Evolutionary conservation across 1,284 basidiomycete species (phyloP).

Genomic region (Trichosporon inkin): DNA sequence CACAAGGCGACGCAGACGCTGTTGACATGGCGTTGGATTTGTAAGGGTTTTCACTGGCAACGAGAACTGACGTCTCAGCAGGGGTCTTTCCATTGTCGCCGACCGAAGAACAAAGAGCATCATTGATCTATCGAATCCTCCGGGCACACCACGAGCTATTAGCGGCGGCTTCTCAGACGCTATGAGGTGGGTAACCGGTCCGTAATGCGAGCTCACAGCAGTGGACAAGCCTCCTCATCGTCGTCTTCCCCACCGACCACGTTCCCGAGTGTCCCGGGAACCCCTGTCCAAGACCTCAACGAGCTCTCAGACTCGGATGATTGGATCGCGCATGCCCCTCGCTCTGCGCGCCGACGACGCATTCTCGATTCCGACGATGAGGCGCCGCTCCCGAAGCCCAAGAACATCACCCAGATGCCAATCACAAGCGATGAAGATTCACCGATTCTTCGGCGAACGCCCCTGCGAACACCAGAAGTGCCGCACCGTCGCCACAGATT

Average conservation of each 20-base stretch:
- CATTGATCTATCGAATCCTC: neutral
- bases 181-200: neutral
- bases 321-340: neutral
- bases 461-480: neutral
- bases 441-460: neutral
- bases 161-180: neutral
- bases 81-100: neutral
- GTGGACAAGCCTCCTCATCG: neutral
- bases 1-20: neutral
- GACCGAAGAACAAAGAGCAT: neutral
- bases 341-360: neutral
- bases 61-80: neutral
- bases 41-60: no score
- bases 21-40: neutral
- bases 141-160: neutral
- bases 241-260: neutral
- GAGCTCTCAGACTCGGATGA: neutral
- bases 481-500: neutral
- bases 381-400: slow-evolving; percentile 1
- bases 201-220: neutral
- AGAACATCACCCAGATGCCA: neutral
- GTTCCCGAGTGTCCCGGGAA: neutral
- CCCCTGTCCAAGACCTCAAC: neutral
- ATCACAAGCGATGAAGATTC: neutral
- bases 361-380: slow-evolving; percentile 1